These are phyloP conservation scores for Yarrowia hollandica DNA, from an alignment of 805 yeast species.

Conservation along the genomic window DNA sequence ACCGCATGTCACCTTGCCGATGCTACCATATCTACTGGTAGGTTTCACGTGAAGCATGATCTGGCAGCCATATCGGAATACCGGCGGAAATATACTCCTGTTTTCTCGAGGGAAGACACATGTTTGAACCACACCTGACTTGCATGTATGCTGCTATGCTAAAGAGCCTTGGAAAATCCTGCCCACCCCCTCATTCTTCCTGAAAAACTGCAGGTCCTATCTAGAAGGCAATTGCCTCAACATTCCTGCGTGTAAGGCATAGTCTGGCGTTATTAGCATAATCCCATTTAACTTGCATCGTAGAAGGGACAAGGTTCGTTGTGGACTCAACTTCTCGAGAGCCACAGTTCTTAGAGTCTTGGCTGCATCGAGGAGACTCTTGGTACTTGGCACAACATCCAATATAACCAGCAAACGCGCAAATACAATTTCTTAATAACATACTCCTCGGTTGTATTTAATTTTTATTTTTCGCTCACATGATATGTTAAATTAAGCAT, in stretches of 20 bases:
- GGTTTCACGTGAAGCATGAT: slow-evolving; percentile 3
- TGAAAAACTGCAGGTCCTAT: background rate
- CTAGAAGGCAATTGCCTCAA: slow-evolving; percentile 1
- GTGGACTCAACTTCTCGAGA: background rate
- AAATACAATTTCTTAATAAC: too few relatives aligned
- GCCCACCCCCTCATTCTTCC: background rate
- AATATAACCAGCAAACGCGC: background rate
- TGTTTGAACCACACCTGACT: background rate
- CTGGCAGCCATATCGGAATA: background rate
- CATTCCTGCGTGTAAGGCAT: background rate
- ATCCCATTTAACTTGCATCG: background rate
- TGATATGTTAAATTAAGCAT: background rate
- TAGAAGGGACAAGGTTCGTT: background rate
- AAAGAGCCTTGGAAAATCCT: background rate
- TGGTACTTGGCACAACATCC: background rate
- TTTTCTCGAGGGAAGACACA: background rate
- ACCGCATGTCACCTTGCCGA: background rate
- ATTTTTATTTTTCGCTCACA: background rate
- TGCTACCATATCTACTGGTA: background rate
- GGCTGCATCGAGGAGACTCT: slow-evolving; percentile 20
- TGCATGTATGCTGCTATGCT: background rate
- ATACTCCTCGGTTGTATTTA: too few relatives aligned
- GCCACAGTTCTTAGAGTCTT: slow-evolving; percentile 17
- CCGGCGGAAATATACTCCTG: background rate
- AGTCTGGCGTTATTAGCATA: background rate